These are phyloP conservation scores for Xerocomellus intermedius DNA, from an alignment of 768 basidiomycete species.

Conservation along the genomic window DNA sequence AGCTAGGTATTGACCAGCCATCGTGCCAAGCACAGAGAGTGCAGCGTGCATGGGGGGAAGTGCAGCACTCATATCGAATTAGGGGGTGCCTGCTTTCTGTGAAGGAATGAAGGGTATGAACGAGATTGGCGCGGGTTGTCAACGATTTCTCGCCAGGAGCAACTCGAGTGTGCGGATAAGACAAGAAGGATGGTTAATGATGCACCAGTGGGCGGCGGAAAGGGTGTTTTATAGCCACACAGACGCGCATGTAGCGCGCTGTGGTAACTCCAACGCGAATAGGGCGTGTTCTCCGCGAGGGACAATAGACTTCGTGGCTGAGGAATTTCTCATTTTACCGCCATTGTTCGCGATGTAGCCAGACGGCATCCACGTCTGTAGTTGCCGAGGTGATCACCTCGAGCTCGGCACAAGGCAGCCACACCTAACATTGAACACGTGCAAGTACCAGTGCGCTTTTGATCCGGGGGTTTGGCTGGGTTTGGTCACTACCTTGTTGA, in stretches of 20 bases:
- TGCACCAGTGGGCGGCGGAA: not conserved
- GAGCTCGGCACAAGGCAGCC: conserved; percentile 12
- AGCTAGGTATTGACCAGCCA: conserved; percentile 37
- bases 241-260: conserved; percentile 9
- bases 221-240: conserved; percentile 27
- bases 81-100: conserved; percentile 6
- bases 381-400: conserved; percentile 19
- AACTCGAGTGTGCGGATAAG: conserved; percentile 33
- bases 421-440: conserved; percentile 17
- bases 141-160: conserved; percentile 33
- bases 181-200: conserved; percentile 42
- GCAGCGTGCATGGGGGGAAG: conserved; percentile 37
- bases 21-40: conserved; percentile 35
- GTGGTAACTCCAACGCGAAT: conserved; percentile 25
- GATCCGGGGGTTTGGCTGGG: conserved; percentile 21
- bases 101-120: conserved; percentile 8
- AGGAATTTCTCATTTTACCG: conserved; percentile 4
- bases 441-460: conserved; percentile 4
- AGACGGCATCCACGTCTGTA: conserved; percentile 7
- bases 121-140: conserved; percentile 3
- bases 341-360: conserved; percentile 13
- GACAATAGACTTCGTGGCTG: conserved; percentile 14
- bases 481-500: conserved; percentile 14
- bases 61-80: conserved; percentile 26
- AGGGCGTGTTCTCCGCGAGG: conserved; percentile 34